Conservation (phyloP, 129 eudicot genomes). For the Ambrosia trifida region DNA sequence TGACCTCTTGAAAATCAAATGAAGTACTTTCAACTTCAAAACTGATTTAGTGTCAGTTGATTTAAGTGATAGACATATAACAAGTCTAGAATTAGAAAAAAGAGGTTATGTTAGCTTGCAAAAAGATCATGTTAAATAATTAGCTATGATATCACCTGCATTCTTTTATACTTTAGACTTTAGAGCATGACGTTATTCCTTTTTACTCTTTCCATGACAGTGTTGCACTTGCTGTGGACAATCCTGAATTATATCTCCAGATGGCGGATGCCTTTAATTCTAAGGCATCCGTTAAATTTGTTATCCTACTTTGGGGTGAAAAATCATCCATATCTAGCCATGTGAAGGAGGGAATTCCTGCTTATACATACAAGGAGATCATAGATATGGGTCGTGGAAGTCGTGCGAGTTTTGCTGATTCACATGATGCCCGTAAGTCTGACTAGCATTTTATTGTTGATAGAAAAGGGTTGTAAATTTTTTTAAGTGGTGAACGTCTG, state of each 20-base stretch:
- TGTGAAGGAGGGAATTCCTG: constrained; percentile 47
- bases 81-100: constrained; percentile 9
- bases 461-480: background rate
- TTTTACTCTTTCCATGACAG: constrained; percentile 43
- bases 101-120: constrained; percentile 8
- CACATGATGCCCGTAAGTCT: constrained; percentile 83
- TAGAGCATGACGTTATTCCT: background rate
- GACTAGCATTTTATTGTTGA: constrained; percentile 12
- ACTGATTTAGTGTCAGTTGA: background rate
- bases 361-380: constrained; percentile 71
- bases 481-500: background rate
- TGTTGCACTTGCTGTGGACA: constrained; percentile 86
- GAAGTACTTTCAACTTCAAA: constrained; percentile 12
- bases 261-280: constrained; percentile 54
- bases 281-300: constrained; percentile 59
- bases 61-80: constrained; percentile 6
- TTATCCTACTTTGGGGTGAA: constrained; percentile 87
- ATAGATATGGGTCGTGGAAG: constrained; percentile 64
- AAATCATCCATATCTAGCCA: constrained; percentile 50
- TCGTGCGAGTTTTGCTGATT: constrained; percentile 54
- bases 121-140: constrained; percentile 12
- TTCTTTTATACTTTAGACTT: constrained; percentile 10
- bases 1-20: constrained; percentile 14
- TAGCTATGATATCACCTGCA: background rate
- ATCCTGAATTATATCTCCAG: constrained; percentile 73